Evolutionary conservation across 352 stramenopile species (phyloP).

Genomic region (Phytophthora quininea): DNA sequence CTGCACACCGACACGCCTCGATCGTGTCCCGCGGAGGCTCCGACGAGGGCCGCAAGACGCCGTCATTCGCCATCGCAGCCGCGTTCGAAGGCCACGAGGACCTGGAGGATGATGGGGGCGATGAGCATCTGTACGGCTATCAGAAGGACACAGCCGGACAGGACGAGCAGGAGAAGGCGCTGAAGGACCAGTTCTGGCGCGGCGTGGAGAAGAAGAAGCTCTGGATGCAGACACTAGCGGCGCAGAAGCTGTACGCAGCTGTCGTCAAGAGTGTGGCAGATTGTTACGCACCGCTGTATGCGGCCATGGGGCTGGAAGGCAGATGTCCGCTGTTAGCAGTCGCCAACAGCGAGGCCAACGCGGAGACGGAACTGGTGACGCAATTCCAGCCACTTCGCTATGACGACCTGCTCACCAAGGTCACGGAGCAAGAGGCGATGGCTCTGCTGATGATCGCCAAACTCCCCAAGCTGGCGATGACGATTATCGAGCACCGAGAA

Average conservation of each 20-base stretch:
- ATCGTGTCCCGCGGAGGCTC: constrained; percentile 10
- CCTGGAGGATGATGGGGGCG: constrained; percentile 33
- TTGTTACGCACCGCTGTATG: constrained; percentile 72
- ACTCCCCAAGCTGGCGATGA: constrained; percentile 42
- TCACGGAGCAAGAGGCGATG: constrained; percentile 68
- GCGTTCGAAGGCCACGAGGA: constrained; percentile 64
- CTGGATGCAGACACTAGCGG: constrained; percentile 62
- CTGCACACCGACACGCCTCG: constrained; percentile 18
- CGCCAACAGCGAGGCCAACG: constrained; percentile 21
- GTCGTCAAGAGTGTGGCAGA: constrained; percentile 61
- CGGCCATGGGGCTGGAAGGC: constrained; percentile 23
- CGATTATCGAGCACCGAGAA: constrained; percentile 58
- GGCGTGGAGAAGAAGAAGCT: constrained; percentile 70
- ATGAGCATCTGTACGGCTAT: constrained; percentile 28
- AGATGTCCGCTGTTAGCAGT: constrained; percentile 35
- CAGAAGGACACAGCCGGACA: constrained; percentile 19
- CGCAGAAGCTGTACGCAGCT: constrained; percentile 38
- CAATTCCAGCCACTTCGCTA: constrained; percentile 64
- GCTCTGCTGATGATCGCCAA: constrained; percentile 51
- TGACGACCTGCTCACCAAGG: constrained; percentile 61
- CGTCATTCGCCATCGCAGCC: constrained; percentile 60
- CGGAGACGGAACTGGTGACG: constrained; percentile 32
- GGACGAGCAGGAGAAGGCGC: constrained; percentile 27
- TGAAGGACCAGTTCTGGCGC: constrained; percentile 51
- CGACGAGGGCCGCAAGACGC: constrained; percentile 22